Percentiles rank a stretch among this genome's conserved stretches.
phyloP scores from a whole-genome alignment of 106 monocot genomes.

The Ottelia alismoides region DNA sequence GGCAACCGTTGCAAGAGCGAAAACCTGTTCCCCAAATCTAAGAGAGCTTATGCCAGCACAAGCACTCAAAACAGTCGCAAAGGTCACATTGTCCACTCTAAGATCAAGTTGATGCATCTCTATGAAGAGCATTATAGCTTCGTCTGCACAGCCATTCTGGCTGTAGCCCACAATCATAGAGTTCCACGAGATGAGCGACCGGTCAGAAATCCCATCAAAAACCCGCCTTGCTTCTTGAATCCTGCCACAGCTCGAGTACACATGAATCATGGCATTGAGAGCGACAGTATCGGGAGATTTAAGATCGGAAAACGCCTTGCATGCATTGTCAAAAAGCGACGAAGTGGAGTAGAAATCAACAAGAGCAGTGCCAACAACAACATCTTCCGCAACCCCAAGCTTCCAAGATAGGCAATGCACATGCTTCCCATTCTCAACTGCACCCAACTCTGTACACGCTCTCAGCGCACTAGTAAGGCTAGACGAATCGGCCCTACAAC shows the following conservation, averaged over 20 bases:
- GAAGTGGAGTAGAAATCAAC: constrained; percentile 56
- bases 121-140: constrained; percentile 45
- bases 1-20: constrained; percentile 20
- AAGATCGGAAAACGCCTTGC: constrained; percentile 25
- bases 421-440: constrained; percentile 18
- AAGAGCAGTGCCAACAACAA: constrained; percentile 41
- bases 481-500: constrained; percentile 25
- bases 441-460: constrained; percentile 11
- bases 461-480: constrained; percentile 39
- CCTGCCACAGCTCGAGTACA: constrained; percentile 40
- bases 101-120: constrained; percentile 39
- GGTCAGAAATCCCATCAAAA: constrained; percentile 35
- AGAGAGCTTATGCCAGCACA: constrained; percentile 31
- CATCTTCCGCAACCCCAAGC: constrained; percentile 19
- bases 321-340: constrained; percentile 33
- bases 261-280: constrained; percentile 66
- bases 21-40: constrained; percentile 45
- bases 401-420: constrained; percentile 36
- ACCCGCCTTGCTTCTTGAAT: constrained; percentile 37
- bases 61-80: constrained; percentile 55
- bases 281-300: constrained; percentile 35
- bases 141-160: constrained; percentile 37
- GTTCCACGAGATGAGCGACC: constrained; percentile 75
- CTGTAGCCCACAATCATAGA: constrained; percentile 70
- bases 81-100: constrained; percentile 34